Evolutionary conservation across 2,329 filamentous ascomycete species (phyloP), one percentile per base, ranked within the genome.

Genomic region (Raffaelea albimanens): DNA sequence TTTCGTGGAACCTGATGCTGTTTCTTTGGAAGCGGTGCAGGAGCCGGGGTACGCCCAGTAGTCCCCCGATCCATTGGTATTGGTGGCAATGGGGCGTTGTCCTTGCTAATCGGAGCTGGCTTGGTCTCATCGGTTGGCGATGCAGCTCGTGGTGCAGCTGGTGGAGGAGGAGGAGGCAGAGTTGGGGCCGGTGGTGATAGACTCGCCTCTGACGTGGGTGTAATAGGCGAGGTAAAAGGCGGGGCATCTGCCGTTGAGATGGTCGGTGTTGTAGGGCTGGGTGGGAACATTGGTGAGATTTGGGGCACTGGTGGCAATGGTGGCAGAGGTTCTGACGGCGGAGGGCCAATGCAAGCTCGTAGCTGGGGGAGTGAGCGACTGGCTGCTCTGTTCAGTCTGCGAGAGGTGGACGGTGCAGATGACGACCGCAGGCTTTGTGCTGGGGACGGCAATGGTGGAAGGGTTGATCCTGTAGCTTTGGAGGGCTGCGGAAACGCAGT

Each of bases 291-390:
- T 5, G 46, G 49, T 2, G 51, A 50, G 7, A 46, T 13, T 1
- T 33, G 14, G 2, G 49, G 47, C 8, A 48, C 23, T 5, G 40
- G n/a, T 0, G 53, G 53, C 5, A 55, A 40, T 3, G 53, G 50
- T 10, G 51, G 53, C 7, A 55, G 48, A 3, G 48, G 47, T 7
- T 34, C 51, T 9, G 47, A 19, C 2, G 50, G 52, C 4, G 48
- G 46, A 7, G 47, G 52, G 11, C 20, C 43, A 19, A 21, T 19
- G 8, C 45, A 10, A 14, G 16, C 40, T 4, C 47, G 50, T 5
- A 55, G 29, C 22, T 54, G 53, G 11, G 53, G 53, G 31, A 53
- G 38, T 3, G 53, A 55, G 11, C 52, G 52, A 34, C 46, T 51
- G 10, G 50, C 19, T 5, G 45, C 44, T 13, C 44, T 31, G 20